Evolutionary conservation across 768 basidiomycete genomes (phyloP), one percentile per base, ranked within the genome.

Genomic region (Ephemerocybe angulata): DNA sequence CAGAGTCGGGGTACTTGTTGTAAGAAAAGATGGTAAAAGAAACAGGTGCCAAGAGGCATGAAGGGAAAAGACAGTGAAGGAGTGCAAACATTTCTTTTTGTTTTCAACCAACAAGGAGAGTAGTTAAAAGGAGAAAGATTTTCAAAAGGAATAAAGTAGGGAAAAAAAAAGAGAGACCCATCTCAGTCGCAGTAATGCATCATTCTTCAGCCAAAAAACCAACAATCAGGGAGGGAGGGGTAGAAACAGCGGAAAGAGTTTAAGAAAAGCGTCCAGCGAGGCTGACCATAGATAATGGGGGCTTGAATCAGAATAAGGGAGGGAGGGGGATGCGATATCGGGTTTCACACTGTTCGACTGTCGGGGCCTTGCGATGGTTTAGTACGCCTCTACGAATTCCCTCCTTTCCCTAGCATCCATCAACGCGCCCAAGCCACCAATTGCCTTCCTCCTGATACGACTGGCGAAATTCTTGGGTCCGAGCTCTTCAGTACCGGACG

Each of bases 381-480:
- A 89, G 68, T 78, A 88, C 30, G 79, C 85, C 67, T 88, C 87
- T 61, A 90, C 79, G 60, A 81, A 71, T 68, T 89, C 89, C 59
- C 90, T 76, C 65, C 87, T 81, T 75, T 90, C 90, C 57, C 90
- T 83, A 30, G 90, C 88, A 63, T 81, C 87, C 81, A 91, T 85
- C 61, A 93, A 80, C 65, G 81, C 81, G 53, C 86, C 87, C 49
- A 93, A 73, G 25, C 90, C 88, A 30, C 87, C 88, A 56, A 92
- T 88, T 19, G 91, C 90, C 77, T 88, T 84, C 64, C 88, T 83
- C 70, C 90, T 81, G 71, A 90, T 87, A 62, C 91, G 83, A 33
- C 85, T 85, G 6, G 91, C 91, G 75, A 93, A 93, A 69, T 93
- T 93, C 79, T 89, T 87, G 41, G 88, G 87, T 19, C 87, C 86